Evolutionary conservation across 331 rosid genomes (phyloP).

Genomic region (Acacia pycnantha): DNA sequence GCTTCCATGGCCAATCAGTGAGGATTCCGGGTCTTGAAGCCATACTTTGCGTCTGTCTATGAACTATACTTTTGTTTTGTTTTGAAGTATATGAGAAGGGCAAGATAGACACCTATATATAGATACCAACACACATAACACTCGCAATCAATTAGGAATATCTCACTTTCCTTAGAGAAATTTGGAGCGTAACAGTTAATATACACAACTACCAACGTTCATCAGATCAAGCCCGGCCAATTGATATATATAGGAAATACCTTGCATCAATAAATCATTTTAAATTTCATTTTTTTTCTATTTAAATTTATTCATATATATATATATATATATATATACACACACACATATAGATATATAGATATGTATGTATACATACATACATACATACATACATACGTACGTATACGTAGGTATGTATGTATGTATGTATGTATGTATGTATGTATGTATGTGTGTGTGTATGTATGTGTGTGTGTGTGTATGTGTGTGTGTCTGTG

Average conservation of each 20-base stretch:
- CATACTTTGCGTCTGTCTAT: neutral
- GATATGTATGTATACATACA: too few species aligned
- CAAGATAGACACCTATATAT: neutral
- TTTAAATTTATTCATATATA: neutral
- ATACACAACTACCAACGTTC: neutral
- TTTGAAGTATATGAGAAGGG: neutral
- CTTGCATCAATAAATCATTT: neutral
- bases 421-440: too few species aligned
- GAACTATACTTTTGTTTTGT: neutral
- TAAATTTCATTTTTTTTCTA: neutral
- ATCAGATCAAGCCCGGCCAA: neutral
- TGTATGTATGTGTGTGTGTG: too few species aligned
- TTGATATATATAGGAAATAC: neutral
- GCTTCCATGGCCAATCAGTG: conserved; percentile 12
- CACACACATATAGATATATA: too few species aligned
- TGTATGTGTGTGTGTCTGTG: too few species aligned
- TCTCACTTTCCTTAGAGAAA: neutral
- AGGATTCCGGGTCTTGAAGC: conserved; percentile 16
- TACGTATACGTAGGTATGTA: too few species aligned
- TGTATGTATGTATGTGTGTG: too few species aligned
- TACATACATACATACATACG: too few species aligned
- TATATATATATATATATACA: too few species aligned
- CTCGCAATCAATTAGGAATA: neutral
- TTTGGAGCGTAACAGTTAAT: neutral
- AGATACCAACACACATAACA: neutral